Conservation (phyloP, 805 yeast species). For the Hanseniaspora valbyensis region DNA sequence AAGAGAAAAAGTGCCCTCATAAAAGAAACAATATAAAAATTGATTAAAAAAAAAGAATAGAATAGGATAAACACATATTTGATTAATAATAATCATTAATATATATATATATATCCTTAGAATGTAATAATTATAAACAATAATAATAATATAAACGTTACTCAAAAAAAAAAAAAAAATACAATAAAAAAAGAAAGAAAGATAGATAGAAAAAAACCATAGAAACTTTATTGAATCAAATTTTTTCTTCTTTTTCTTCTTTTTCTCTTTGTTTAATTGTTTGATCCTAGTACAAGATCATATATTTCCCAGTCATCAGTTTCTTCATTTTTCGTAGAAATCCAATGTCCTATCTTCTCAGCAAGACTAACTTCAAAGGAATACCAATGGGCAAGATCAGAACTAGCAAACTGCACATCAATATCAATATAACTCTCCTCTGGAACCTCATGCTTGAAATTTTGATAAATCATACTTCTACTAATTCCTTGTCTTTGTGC, state of each 20-base stretch:
- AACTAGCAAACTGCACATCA: background rate
- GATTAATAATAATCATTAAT: too few species aligned
- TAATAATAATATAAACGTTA: too few species aligned
- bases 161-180: too few species aligned
- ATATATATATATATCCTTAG: too few species aligned
- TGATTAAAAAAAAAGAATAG: too few species aligned
- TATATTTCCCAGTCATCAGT: constrained; percentile 13
- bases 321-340: background rate
- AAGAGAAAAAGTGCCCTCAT: background rate
- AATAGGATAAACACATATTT: too few species aligned
- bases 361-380: background rate
- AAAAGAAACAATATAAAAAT: background rate
- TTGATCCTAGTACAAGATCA: background rate
- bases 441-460: background rate
- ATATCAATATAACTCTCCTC: background rate
- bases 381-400: constrained; percentile 7
- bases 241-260: too few species aligned
- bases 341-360: background rate
- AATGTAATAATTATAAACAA: too few species aligned
- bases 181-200: too few species aligned
- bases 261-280: too few species aligned
- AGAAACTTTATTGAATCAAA: too few species aligned
- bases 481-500: background rate
- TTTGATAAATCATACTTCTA: background rate
- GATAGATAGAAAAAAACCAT: too few species aligned